phyloP scores from a whole-genome alignment of 2,329 filamentous ascomycete species.

The Achaetomium macrosporum region DNA sequence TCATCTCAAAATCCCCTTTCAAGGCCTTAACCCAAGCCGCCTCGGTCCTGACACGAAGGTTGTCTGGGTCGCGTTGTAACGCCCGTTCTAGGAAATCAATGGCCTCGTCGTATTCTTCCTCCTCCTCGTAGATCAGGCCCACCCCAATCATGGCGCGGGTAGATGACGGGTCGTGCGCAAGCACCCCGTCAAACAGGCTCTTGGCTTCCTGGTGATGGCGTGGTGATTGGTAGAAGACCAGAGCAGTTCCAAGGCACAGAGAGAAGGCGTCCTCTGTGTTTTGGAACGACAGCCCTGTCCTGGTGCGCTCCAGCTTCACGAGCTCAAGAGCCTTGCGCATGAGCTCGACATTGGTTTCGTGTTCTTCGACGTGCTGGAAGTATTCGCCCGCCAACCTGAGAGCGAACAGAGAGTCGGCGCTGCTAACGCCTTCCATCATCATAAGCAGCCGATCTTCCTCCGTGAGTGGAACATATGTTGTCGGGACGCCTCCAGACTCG shows the following conservation, averaged over 20 bases:
- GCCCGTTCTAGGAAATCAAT: constrained; percentile 76
- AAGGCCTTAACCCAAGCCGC: constrained; percentile 88
- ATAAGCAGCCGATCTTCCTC: constrained; percentile 75
- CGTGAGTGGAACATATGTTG: constrained; percentile 53
- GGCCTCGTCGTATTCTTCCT: constrained; percentile 79
- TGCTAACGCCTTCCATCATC: constrained; percentile 68
- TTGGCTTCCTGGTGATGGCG: constrained; percentile 86
- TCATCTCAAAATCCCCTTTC: constrained; percentile 65
- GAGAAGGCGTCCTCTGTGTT: constrained; percentile 70
- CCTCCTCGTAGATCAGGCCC: constrained; percentile 87
- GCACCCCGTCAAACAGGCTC: constrained; percentile 73
- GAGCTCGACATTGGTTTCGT: constrained; percentile 72
- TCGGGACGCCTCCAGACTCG: constrained; percentile 50
- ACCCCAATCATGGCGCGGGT: constrained; percentile 82
- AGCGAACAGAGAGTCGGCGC: constrained; percentile 67
- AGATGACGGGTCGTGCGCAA: constrained; percentile 67
- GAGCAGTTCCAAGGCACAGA: constrained; percentile 73
- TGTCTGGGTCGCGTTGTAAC: constrained; percentile 62
- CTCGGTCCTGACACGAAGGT: constrained; percentile 76
- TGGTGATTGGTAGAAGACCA: constrained; percentile 87
- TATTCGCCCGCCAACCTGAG: constrained; percentile 80
- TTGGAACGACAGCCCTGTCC: constrained; percentile 62
- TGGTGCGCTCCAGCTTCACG: constrained; percentile 53
- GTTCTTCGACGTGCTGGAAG: constrained; percentile 78
- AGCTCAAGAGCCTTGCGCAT: constrained; percentile 67